phyloP scores from a whole-genome alignment of 768 basidiomycete genomes.

The Dentipellis fragilis region DNA sequence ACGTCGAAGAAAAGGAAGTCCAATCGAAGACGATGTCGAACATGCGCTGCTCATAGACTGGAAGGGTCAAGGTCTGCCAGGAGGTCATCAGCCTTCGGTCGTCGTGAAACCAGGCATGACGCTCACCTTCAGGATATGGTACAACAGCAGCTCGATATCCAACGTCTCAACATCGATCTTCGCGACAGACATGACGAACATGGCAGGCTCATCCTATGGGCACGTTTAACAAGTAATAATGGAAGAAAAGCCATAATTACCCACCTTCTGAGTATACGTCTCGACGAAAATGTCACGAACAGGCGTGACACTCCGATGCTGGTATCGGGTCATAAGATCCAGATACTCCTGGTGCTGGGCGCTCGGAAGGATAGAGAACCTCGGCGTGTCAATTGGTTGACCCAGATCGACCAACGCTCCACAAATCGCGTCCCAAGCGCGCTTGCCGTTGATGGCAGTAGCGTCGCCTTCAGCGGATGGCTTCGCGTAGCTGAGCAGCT shows the following conservation, averaged over 20 bases:
- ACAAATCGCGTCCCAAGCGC: slow-evolving; percentile 78
- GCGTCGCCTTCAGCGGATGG: slow-evolving; percentile 44
- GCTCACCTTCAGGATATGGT: slow-evolving; percentile 64
- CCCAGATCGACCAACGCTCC: slow-evolving; percentile 72
- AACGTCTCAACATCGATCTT: slow-evolving; percentile 71
- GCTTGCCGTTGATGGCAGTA: slow-evolving; percentile 54
- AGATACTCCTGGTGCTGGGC: slow-evolving; percentile 53
- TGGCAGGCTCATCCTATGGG: slow-evolving; percentile 29
- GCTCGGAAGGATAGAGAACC: slow-evolving; percentile 37
- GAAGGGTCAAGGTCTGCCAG: slow-evolving; percentile 39
- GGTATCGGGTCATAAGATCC: slow-evolving; percentile 56
- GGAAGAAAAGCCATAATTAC: slow-evolving; percentile 5
- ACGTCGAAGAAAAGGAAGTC: slow-evolving; percentile 63
- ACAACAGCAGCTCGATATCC: slow-evolving; percentile 71
- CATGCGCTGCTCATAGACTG: slow-evolving; percentile 33
- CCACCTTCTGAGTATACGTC: slow-evolving; percentile 36
- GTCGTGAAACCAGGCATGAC: neutral
- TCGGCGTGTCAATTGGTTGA: slow-evolving; percentile 56
- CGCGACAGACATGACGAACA: slow-evolving; percentile 57
- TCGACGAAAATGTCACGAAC: slow-evolving; percentile 62
- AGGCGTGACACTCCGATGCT: slow-evolving; percentile 46
- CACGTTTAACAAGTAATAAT: neutral
- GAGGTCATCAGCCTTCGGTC: neutral
- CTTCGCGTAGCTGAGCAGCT: slow-evolving; percentile 64
- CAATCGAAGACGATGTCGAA: slow-evolving; percentile 79